Evolutionary conservation across 2,329 filamentous ascomycete genomes (phyloP).

Genomic region (Lecanicillium sp.): DNA sequence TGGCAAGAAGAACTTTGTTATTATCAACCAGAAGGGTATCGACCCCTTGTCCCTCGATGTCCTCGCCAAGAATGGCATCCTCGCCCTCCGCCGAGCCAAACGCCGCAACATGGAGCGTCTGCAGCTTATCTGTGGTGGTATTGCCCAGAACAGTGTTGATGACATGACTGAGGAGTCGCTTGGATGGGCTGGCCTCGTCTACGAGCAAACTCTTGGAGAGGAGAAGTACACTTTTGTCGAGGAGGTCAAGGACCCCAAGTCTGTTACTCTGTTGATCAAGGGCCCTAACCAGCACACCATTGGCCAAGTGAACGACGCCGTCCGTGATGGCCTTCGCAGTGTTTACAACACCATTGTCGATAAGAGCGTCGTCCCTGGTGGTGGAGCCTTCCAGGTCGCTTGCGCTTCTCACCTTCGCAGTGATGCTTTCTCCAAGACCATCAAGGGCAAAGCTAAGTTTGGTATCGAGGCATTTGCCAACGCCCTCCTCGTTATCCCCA

Average conservation of each 20-base stretch:
- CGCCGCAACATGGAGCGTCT: conserved; percentile 98
- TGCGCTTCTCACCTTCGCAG: conserved; percentile 83
- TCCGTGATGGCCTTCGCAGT: conserved; percentile 87
- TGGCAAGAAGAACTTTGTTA: conserved; percentile 89
- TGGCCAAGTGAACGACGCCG: conserved; percentile 91
- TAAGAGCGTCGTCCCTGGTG: conserved; percentile 87
- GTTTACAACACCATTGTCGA: conserved; percentile 99
- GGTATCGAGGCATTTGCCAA: conserved; percentile 94
- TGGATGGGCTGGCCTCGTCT: conserved; percentile 93
- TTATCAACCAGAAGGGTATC: conserved; percentile 99
- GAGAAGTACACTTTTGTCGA: conserved; percentile 99
- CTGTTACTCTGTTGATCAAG: conserved; percentile 95
- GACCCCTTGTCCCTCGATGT: conserved; percentile 94
- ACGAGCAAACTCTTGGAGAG: conserved; percentile 95
- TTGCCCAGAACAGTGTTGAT: conserved; percentile 92
- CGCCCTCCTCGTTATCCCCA: conserved; percentile 90
- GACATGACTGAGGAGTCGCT: conserved; percentile 82
- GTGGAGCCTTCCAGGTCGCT: conserved; percentile 91
- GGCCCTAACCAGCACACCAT: conserved; percentile 97
- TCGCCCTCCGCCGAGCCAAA: conserved; percentile 91
- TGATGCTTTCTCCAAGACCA: conserved; percentile 77
- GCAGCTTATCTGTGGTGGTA: conserved; percentile 87
- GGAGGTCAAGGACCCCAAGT: conserved; percentile 98
- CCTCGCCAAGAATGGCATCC: conserved; percentile 94
- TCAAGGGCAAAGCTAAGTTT: conserved; percentile 97